Evolutionary conservation across 192 early-diverging fungal genomes (phyloP).

Genomic region (Umbelopsis isabellina): DNA sequence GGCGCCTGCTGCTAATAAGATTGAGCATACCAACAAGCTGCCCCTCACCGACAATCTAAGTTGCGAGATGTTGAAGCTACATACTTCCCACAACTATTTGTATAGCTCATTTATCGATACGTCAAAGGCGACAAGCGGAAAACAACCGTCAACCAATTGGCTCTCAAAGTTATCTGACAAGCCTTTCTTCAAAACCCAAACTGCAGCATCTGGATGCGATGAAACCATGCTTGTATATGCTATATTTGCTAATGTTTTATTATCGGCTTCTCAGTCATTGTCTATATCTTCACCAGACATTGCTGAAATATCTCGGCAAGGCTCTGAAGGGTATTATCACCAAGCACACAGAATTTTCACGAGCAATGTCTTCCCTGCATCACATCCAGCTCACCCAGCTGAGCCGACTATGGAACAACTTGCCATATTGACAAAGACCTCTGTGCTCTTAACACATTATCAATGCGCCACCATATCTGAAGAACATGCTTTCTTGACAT

Average conservation of each 20-base stretch:
- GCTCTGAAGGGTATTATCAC: slow-evolving; percentile 10
- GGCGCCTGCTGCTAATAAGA: background rate
- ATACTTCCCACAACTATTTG: slow-evolving; percentile 12
- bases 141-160: slow-evolving; percentile 9
- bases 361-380: slow-evolving; percentile 3
- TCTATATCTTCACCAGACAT: background rate
- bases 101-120: slow-evolving; percentile 18
- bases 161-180: slow-evolving; percentile 11
- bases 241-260: slow-evolving; percentile 24
- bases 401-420: slow-evolving; percentile 14
- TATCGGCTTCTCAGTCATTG: slow-evolving; percentile 6
- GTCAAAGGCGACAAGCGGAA: slow-evolving; percentile 3
- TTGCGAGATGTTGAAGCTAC: slow-evolving; percentile 11
- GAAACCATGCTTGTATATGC: slow-evolving; percentile 20
- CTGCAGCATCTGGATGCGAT: slow-evolving; percentile 18
- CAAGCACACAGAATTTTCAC: slow-evolving; percentile 19
- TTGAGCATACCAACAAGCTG: background rate
- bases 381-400: slow-evolving; percentile 7
- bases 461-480: slow-evolving; percentile 19
- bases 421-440: slow-evolving; percentile 4
- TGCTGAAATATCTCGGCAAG: slow-evolving; percentile 15
- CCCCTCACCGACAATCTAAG: background rate
- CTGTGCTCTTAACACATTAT: slow-evolving; percentile 22
- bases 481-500: slow-evolving; percentile 26
- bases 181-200: slow-evolving; percentile 8